Evolutionary conservation across 192 early-diverging fungal species (phyloP).

Genomic region (Thoreauomyces humboldtii): DNA sequence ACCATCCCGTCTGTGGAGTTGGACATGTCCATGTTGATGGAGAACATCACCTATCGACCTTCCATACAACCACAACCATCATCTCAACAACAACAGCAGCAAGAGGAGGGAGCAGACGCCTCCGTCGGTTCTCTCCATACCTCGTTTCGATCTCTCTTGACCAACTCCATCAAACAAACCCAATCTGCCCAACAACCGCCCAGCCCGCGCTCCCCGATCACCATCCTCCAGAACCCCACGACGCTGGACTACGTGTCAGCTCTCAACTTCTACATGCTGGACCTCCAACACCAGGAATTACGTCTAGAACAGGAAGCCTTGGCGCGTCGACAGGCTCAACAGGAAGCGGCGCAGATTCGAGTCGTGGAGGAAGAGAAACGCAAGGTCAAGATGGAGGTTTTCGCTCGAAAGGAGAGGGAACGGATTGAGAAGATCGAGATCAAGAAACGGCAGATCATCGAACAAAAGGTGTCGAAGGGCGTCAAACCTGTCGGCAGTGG

Average conservation of each 20-base stretch:
- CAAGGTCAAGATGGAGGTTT: conserved; percentile 22
- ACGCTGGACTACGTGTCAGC: conserved; percentile 37
- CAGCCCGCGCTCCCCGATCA: conserved; percentile 23
- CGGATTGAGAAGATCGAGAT: conserved; percentile 22
- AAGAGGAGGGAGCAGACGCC: not conserved
- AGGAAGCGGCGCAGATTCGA: conserved; percentile 24
- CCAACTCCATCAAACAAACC: not conserved
- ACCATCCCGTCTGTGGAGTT: conserved; percentile 5
- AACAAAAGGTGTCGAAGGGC: conserved; percentile 11
- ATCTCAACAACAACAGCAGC: not conserved
- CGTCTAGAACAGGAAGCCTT: conserved; percentile 34
- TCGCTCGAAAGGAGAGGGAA: conserved; percentile 34
- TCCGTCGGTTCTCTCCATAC: not conserved
- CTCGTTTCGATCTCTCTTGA: not conserved
- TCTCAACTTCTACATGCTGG: conserved; percentile 40
- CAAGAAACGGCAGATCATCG: conserved; percentile 21
- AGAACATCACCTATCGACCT: conserved; percentile 14
- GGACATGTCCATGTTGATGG: conserved; percentile 11
- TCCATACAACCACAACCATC: too few species aligned
- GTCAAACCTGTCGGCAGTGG: conserved; percentile 4
- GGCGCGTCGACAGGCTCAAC: conserved; percentile 22
- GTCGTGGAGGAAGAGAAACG: conserved; percentile 32
- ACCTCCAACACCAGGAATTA: conserved; percentile 18
- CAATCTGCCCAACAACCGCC: not conserved
- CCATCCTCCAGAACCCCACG: conserved; percentile 42